Percentiles rank a stretch among this genome's conserved stretches.
These are phyloP conservation scores for Hyaloscypha variabilis DNA, from an alignment of 495 filamentous ascomycete genomes.

Conservation along the genomic window DNA sequence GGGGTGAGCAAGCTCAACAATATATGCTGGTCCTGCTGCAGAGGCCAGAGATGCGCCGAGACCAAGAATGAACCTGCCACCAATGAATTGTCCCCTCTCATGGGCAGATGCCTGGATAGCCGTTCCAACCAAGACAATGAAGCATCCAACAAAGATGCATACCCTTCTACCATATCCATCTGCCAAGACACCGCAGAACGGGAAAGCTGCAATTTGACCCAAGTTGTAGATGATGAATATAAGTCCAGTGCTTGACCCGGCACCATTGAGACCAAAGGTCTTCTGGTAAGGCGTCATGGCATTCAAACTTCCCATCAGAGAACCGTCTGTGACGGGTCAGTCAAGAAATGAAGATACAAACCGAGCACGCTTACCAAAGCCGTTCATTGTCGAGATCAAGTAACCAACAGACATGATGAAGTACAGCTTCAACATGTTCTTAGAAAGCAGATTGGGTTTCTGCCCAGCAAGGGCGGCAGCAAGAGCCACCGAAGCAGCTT, in stretches of 20 bases:
- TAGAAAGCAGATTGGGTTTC: constrained; percentile 45
- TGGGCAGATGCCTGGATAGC: constrained; percentile 49
- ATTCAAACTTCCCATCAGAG: constrained; percentile 47
- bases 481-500: constrained; percentile 40
- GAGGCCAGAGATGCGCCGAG: constrained; percentile 54
- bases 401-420: constrained; percentile 45
- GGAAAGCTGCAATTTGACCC: constrained; percentile 47
- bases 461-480: constrained; percentile 43
- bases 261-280: constrained; percentile 42
- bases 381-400: constrained; percentile 51
- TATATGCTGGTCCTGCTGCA: constrained; percentile 54
- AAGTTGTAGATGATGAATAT: constrained; percentile 50
- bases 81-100: constrained; percentile 38
- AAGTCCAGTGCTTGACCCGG: constrained; percentile 43
- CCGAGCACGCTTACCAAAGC: constrained; percentile 40
- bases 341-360: background rate
- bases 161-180: constrained; percentile 49
- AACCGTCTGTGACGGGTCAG: constrained; percentile 28
- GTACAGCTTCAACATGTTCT: constrained; percentile 52
- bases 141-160: constrained; percentile 58
- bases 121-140: constrained; percentile 57
- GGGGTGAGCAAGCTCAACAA: constrained; percentile 57
- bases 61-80: constrained; percentile 56
- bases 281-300: constrained; percentile 44
- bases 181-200: constrained; percentile 39